Evolutionary conservation across 441 rosid genomes (phyloP).

Genomic region (Erysimum pusillum): DNA sequence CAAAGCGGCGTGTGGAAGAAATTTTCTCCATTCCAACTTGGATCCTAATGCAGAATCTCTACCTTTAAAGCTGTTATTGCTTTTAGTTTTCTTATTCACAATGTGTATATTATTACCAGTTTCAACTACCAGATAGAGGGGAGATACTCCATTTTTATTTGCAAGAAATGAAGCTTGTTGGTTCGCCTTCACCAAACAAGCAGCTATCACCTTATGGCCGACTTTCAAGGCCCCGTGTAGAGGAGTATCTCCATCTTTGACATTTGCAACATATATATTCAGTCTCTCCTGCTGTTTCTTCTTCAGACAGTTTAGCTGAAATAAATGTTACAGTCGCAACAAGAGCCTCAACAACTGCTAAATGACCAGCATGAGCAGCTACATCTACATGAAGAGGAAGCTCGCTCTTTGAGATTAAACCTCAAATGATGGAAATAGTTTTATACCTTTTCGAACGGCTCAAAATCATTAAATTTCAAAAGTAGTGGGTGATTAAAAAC

Average conservation of each 20-base stretch:
- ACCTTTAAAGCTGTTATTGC: too few relatives aligned
- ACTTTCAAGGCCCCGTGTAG: slow-evolving; percentile 27
- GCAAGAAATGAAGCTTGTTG: not conserved
- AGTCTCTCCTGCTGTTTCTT: not conserved
- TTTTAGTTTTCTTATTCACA: too few relatives aligned
- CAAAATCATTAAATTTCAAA: too few relatives aligned
- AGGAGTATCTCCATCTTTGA: slow-evolving; percentile 25
- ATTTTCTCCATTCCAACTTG: too few relatives aligned
- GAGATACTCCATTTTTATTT: not conserved
- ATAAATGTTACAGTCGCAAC: not conserved
- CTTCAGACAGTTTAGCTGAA: not conserved
- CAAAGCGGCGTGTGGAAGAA: too few relatives aligned
- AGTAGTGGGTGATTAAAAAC: too few relatives aligned
- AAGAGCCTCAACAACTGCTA: not conserved
- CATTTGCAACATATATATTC: not conserved
- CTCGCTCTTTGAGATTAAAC: not conserved
- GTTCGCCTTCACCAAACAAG: not conserved
- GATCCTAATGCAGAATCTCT: too few relatives aligned
- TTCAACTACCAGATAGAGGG: slow-evolving; percentile 12
- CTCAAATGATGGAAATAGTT: too few relatives aligned
- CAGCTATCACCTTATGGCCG: not conserved
- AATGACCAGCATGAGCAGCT: not conserved
- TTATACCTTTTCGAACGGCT: too few relatives aligned
- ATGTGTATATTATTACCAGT: not conserved
- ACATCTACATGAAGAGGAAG: not conserved